Conservation (phyloP, 495 filamentous ascomycete species). For the Letharia lupina region DNA sequence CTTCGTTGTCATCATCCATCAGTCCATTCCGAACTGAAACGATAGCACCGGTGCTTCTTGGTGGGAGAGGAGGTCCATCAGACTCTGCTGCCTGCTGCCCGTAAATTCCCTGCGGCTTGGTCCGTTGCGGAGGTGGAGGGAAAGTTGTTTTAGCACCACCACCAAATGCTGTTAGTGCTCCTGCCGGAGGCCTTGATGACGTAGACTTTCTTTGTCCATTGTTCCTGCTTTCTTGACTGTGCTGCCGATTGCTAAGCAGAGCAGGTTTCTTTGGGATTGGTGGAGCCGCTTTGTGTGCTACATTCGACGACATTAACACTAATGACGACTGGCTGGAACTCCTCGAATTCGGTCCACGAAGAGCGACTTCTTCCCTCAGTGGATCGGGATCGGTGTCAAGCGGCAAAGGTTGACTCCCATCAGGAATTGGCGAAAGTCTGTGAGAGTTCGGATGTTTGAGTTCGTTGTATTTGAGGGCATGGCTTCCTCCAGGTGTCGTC, state of each 20-base stretch:
- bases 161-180: neutral
- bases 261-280: constrained; percentile 35
- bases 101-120: neutral
- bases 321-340: constrained; percentile 11
- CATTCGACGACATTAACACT: constrained; percentile 14
- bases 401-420: neutral
- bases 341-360: neutral
- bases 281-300: constrained; percentile 33
- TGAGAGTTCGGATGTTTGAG: neutral
- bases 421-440: neutral
- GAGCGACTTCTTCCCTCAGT: neutral
- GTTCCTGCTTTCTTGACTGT: neutral
- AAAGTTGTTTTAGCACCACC: neutral
- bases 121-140: constrained; percentile 10
- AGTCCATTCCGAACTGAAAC: neutral
- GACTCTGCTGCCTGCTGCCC: constrained; percentile 2
- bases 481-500: constrained; percentile 1
- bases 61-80: constrained; percentile 12
- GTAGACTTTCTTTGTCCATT: neutral
- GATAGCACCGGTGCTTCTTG: neutral
- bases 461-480: neutral
- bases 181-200: neutral
- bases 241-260: constrained; percentile 21
- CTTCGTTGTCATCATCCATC: constrained; percentile 25
- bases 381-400: neutral